Conservation (phyloP, 129 eudicot genomes). For the Artemisia argyi region DNA sequence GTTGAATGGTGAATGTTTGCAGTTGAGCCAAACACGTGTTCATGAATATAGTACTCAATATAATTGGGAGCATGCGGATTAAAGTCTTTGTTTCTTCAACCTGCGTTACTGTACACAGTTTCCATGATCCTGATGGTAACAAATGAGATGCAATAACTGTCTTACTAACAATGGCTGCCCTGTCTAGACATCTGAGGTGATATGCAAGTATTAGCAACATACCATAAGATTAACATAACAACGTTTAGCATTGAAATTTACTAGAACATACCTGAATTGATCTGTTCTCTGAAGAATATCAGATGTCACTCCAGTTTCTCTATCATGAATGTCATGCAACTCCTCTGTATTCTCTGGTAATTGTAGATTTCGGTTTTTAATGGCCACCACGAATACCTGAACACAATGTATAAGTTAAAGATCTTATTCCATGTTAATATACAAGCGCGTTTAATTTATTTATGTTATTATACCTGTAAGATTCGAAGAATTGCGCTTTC, state of each 20-base stretch:
- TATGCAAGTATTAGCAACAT: constrained; percentile 1
- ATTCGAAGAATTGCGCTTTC: constrained; percentile 67
- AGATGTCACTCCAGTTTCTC: constrained; percentile 40
- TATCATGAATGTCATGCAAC: constrained; percentile 62
- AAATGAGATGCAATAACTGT: constrained; percentile 26
- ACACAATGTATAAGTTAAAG: not conserved
- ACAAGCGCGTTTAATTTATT: not conserved
- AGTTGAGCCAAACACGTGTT: constrained; percentile 84
- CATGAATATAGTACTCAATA: constrained; percentile 76
- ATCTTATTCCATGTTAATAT: not conserved
- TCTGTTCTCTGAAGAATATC: constrained; percentile 60
- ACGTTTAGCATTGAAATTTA: not conserved
- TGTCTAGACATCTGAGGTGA: constrained; percentile 55
- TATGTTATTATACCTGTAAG: constrained; percentile 45
- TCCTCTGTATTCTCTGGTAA: constrained; percentile 49
- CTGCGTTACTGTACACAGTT: constrained; percentile 63
- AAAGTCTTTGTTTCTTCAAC: constrained; percentile 72
- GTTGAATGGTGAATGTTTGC: constrained; percentile 81
- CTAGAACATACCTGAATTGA: constrained; percentile 53
- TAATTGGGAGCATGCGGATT: constrained; percentile 75
- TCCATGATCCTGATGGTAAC: constrained; percentile 52
- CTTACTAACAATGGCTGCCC: constrained; percentile 53
- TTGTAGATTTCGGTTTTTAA: constrained; percentile 59
- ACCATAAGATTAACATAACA: not conserved
- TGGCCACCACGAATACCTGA: constrained; percentile 76